phyloP scores from a whole-genome alignment of 2,329 filamentous ascomycete species.

The Furcasterigmium furcatum region DNA sequence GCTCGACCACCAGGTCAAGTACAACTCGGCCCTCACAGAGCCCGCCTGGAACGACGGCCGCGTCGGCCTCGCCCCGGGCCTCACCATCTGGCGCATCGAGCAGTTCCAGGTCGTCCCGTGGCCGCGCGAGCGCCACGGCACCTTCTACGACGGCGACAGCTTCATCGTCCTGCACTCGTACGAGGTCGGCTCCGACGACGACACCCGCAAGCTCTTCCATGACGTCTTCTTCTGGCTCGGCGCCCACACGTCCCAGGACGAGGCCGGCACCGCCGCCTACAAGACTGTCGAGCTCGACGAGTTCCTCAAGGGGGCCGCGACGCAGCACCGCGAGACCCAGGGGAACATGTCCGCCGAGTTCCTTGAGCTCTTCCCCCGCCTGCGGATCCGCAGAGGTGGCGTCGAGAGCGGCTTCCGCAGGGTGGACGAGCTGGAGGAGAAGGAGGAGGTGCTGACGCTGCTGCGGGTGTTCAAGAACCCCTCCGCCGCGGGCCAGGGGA shows the following conservation, averaged over 20 bases:
- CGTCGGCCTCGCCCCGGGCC: constrained; percentile 49
- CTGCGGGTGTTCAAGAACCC: constrained; percentile 63
- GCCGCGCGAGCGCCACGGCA: constrained; percentile 52
- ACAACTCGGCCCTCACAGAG: constrained; percentile 61
- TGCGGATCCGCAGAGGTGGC: constrained; percentile 59
- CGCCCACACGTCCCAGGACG: constrained; percentile 62
- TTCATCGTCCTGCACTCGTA: constrained; percentile 63
- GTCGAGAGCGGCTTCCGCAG: constrained; percentile 61
- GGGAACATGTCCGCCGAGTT: constrained; percentile 57
- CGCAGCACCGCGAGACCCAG: constrained; percentile 64
- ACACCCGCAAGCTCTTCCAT: constrained; percentile 46
- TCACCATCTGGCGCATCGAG: constrained; percentile 65
- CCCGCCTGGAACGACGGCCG: constrained; percentile 63
- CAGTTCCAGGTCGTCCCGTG: constrained; percentile 62
- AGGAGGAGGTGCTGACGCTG: constrained; percentile 44
- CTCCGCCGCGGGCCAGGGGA: constrained; percentile 35
- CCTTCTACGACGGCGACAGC: constrained; percentile 66
- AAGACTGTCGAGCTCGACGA: constrained; percentile 71
- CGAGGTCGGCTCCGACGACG: constrained; percentile 42
- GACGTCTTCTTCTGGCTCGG: constrained; percentile 72
- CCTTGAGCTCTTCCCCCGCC: constrained; percentile 54
- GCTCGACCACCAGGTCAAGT: constrained; percentile 66
- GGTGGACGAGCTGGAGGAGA: constrained; percentile 39
- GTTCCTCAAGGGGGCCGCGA: constrained; percentile 58
- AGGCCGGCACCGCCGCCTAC: constrained; percentile 66